Conservation (phyloP, 108 stramenopile species). For the Epithemia pelagica region DNA sequence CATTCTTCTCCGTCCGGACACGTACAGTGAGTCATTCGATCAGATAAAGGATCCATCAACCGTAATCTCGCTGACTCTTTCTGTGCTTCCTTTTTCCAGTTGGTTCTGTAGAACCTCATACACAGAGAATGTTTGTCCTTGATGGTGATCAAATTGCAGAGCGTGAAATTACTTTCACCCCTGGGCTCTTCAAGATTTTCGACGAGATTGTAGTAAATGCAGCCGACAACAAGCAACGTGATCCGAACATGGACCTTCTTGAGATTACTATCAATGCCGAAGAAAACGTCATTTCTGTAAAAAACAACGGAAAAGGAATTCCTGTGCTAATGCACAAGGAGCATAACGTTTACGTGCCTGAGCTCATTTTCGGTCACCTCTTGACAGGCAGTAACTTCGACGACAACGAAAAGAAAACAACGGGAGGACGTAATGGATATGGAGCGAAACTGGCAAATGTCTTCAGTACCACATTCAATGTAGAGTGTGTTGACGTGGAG, state of each 20-base stretch:
- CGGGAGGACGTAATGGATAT: slow-evolving; percentile 97
- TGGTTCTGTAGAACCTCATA: slow-evolving; percentile 74
- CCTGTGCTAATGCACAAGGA: slow-evolving; percentile 79
- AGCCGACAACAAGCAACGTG: slow-evolving; percentile 99
- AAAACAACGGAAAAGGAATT: slow-evolving; percentile 93
- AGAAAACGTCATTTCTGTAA: slow-evolving; percentile 82
- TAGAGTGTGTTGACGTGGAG: slow-evolving; percentile 87
- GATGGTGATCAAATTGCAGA: slow-evolving; percentile 65
- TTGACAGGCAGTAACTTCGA: slow-evolving; percentile 99
- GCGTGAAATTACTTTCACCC: slow-evolving; percentile 81
- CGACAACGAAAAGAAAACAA: slow-evolving; percentile 95
- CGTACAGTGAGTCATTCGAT: slow-evolving; percentile 69
- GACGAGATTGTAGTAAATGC: slow-evolving; percentile 99
- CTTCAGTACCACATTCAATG: slow-evolving; percentile 84
- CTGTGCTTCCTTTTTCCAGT: slow-evolving; percentile 25
- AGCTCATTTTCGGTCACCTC: slow-evolving; percentile 97
- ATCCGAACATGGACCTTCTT: slow-evolving; percentile 91
- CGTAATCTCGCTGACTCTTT: neutral
- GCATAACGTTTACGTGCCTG: slow-evolving; percentile 83
- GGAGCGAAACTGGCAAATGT: slow-evolving; percentile 99
- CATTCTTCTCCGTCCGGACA: slow-evolving; percentile 96
- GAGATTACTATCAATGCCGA: slow-evolving; percentile 77
- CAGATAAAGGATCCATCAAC: neutral
- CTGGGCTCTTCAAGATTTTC: slow-evolving; percentile 99
- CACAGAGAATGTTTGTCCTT: slow-evolving; percentile 90